These are phyloP conservation scores for Clathrospora elynae DNA, from an alignment of 2,329 filamentous ascomycete genomes.

Conservation along the genomic window DNA sequence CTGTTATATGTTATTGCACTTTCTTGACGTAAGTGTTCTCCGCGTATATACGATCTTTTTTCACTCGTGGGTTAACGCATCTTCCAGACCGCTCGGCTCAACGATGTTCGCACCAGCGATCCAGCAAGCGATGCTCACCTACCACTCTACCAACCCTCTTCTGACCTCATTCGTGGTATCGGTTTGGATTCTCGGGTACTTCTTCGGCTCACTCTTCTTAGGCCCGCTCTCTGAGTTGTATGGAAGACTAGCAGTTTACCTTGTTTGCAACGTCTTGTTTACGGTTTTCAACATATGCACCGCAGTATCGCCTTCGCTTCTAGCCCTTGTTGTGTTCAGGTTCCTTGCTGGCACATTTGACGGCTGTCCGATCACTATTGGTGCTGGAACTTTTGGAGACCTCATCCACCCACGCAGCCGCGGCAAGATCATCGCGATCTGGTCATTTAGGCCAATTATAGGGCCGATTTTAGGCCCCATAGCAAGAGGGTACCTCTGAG, in stretches of 20 bases:
- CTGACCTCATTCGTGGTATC: no score
- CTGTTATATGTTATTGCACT: constrained; percentile 13
- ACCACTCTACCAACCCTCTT: constrained; percentile 23
- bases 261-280: constrained; percentile 62
- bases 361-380: constrained; percentile 23
- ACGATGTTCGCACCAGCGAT: no score
- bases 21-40: constrained; percentile 7
- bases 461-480: constrained; percentile 26
- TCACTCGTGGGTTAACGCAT: constrained; percentile 4
- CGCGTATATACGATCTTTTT: not conserved
- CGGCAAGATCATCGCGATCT: no score
- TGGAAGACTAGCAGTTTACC: constrained; percentile 44
- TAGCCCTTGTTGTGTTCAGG: constrained; percentile 60
- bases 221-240: constrained; percentile 35
- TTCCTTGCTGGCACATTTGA: constrained; percentile 48
- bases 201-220: constrained; percentile 29
- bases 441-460: constrained; percentile 18
- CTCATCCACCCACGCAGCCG: no score
- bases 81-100: no score
- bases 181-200: constrained; percentile 12
- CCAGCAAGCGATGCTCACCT: no score
- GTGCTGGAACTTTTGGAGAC: constrained; percentile 35
- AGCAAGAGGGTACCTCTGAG: constrained; percentile 16
- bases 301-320: constrained; percentile 60
- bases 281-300: constrained; percentile 66